phyloP scores from a whole-genome alignment of 2,329 filamentous ascomycete genomes.

The Xylaria sp. region DNA sequence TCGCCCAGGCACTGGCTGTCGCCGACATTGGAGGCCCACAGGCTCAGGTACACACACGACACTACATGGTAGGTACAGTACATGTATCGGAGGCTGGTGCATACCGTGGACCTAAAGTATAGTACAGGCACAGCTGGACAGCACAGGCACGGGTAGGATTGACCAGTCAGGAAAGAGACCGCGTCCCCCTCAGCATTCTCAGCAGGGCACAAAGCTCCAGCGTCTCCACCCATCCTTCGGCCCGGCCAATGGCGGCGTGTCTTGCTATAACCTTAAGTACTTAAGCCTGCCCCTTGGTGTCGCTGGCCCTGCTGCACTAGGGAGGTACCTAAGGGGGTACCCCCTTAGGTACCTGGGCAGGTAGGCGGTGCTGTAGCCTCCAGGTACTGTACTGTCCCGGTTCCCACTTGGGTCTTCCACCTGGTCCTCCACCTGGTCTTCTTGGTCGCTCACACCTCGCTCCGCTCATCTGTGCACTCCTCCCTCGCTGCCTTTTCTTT shows the following conservation, averaged over 20 bases:
- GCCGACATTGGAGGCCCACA: neutral
- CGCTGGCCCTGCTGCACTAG: constrained; percentile 1
- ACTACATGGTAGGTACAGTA: too few species aligned
- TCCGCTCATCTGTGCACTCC: constrained; percentile 23
- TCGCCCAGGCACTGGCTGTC: neutral
- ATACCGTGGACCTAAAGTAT: too few species aligned
- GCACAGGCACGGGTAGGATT: constrained; percentile 26
- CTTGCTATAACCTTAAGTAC: constrained; percentile 20
- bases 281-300: constrained; percentile 15
- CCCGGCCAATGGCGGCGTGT: constrained; percentile 18
- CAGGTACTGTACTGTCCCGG: constrained; percentile 1
- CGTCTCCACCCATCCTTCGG: constrained; percentile 20
- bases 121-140: constrained; percentile 14
- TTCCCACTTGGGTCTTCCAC: constrained; percentile 23
- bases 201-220: constrained; percentile 12
- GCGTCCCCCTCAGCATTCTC: neutral
- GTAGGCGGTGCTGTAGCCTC: too few species aligned
- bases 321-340: neutral
- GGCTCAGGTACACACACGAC: neutral
- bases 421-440: too few species aligned
- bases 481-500: constrained; percentile 23
- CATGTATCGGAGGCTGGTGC: too few species aligned
- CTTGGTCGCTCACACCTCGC: constrained; percentile 21
- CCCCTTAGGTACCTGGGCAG: neutral
- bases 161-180: constrained; percentile 21